A percentile compares a stretch with the other conserved stretches of the same genome.
phyloP scores from a whole-genome alignment of 768 basidiomycete genomes.

The Leccinum imitatum region DNA sequence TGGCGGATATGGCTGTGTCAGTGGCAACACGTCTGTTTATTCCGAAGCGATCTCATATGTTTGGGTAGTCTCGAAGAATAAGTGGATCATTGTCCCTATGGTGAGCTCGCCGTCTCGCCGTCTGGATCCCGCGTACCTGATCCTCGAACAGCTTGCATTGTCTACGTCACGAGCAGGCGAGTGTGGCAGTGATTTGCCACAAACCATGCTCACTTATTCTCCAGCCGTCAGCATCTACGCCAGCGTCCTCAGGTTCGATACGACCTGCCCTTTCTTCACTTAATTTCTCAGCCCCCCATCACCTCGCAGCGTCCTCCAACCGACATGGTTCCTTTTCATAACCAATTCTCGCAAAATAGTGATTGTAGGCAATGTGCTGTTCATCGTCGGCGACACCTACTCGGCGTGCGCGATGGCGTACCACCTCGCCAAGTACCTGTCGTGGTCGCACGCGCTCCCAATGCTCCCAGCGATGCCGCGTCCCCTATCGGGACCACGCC shows the following conservation, averaged over 20 bases:
- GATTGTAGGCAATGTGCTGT: conserved; percentile 23
- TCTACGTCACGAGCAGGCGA: conserved; percentile 25
- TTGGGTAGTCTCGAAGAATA: conserved; percentile 16
- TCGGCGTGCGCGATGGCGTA: conserved; percentile 23
- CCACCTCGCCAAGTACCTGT: conserved; percentile 19
- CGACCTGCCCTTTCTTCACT: not conserved
- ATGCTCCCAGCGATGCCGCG: not conserved
- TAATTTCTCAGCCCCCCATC: not conserved
- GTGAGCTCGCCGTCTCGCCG: conserved; percentile 2
- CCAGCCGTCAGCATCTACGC: conserved; percentile 19
- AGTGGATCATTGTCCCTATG: conserved; percentile 22
- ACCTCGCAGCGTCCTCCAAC: not conserved
- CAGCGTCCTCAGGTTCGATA: conserved; percentile 19
- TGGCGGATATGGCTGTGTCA: conserved; percentile 32
- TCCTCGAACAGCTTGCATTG: conserved; percentile 9
- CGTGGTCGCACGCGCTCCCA: not conserved
- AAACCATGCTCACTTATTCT: not conserved
- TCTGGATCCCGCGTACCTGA: not conserved
- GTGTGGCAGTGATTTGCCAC: not conserved
- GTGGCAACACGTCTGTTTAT: not conserved
- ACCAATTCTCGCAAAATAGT: conserved; percentile 3
- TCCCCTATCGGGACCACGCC: conserved; percentile 1
- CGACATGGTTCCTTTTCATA: conserved; percentile 16
- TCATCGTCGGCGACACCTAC: conserved; percentile 26
- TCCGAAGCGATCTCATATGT: conserved; percentile 1